A percentile compares a stretch with the other conserved stretches of the same genome.
These are phyloP conservation scores for Alternaria alternata DNA, from an alignment of 2,329 filamentous ascomycete species.

Conservation along the genomic window DNA sequence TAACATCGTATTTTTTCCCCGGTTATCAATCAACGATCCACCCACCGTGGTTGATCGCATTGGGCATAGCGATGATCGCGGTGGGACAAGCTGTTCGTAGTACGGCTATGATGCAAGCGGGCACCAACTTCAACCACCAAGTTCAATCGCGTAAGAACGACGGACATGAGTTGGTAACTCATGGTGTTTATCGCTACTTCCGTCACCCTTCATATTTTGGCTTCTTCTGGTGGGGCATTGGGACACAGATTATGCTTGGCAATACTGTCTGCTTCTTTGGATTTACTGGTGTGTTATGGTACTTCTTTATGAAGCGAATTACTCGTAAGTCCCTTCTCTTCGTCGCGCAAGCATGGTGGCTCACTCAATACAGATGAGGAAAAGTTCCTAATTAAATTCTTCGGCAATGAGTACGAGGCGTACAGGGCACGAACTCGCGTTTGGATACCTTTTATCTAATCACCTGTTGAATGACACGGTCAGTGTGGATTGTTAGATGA, in stretches of 20 bases:
- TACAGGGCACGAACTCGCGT: conserved; percentile 77
- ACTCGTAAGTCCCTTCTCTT: conserved; percentile 57
- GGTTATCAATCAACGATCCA: conserved; percentile 55
- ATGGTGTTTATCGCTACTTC: conserved; percentile 77
- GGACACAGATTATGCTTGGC: conserved; percentile 88
- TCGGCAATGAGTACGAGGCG: conserved; percentile 78
- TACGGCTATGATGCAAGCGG: conserved; percentile 88
- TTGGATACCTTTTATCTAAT: conserved; percentile 77
- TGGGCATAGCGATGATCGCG: conserved; percentile 70
- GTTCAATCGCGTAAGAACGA: conserved; percentile 74
- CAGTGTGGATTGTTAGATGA: background rate
- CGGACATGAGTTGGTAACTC: conserved; percentile 82
- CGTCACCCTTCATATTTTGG: conserved; percentile 96
- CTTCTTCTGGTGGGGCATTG: conserved; percentile 98
- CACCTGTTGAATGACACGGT: background rate
- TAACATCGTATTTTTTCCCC: conserved; percentile 67
- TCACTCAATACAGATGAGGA: conserved; percentile 71
- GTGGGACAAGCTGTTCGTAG: conserved; percentile 79
- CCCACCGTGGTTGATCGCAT: conserved; percentile 46
- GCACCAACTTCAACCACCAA: conserved; percentile 87
- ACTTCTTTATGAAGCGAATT: conserved; percentile 81
- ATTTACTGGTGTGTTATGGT: conserved; percentile 81
- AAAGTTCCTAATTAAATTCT: conserved; percentile 77
- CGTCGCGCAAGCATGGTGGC: background rate
- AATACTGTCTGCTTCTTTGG: conserved; percentile 80